Evolutionary conservation across 2,329 filamentous ascomycete genomes (phyloP).

Genomic region (Aureobasidium sp.): DNA sequence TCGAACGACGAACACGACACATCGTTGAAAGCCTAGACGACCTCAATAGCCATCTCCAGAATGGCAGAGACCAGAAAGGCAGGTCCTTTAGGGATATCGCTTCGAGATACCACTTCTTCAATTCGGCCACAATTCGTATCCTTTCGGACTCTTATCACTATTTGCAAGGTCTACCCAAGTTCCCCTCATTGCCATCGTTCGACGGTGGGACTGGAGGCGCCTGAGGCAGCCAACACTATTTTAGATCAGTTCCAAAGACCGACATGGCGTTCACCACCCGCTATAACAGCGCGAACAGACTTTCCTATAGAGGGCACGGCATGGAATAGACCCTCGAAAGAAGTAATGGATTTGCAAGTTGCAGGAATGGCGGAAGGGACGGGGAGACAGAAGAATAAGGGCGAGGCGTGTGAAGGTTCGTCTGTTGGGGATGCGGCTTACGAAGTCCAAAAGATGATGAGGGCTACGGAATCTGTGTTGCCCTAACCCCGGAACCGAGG

Average conservation of each 20-base stretch:
- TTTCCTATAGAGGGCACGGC: neutral
- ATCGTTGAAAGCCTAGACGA: neutral
- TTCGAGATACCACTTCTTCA: neutral
- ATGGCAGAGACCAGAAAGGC: slow-evolving; percentile 5
- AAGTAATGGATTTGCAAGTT: neutral
- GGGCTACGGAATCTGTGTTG: neutral
- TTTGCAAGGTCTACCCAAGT: slow-evolving; percentile 6
- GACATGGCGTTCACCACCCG: neutral
- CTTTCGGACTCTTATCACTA: neutral
- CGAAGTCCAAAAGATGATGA: neutral
- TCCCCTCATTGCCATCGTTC: neutral
- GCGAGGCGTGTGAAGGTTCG: neutral
- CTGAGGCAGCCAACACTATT: neutral
- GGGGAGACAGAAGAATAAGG: neutral
- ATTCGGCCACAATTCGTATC: neutral
- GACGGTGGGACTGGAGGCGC: neutral
- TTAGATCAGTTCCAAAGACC: neutral
- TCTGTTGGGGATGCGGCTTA: slow-evolving; percentile 14
- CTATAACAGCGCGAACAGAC: neutral
- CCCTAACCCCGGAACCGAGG: neutral
- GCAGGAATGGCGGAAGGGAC: neutral
- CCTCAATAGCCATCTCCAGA: neutral
- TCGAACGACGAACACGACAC: neutral
- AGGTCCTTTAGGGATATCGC: neutral
- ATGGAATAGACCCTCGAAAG: neutral